Base-by-base conservation (phyloP, 2,329 filamentous ascomycete genomes). In the Davidsoniella australis region DNA sequence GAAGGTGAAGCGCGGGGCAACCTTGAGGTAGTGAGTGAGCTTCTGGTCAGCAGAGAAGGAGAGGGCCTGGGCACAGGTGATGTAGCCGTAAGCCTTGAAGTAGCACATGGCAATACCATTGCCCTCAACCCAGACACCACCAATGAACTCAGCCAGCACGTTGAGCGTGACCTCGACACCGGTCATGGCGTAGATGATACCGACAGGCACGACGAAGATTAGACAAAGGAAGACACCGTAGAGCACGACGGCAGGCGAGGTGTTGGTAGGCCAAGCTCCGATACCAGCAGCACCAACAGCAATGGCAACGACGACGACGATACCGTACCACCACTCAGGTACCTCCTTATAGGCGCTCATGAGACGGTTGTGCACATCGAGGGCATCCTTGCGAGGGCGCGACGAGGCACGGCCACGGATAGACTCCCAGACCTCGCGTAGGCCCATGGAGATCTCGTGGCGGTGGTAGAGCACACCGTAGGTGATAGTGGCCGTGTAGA, bases 1-100 rank as follows among this genome's bases (percentile, higher is more conserved):
- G 55, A 79, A 80, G 3, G 75, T 73, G 26, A 76, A 68, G 9
- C 71, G 68, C 0, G 76, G 76, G 4, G 76, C 74, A 16, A 79
- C 75, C 63, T 77, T 77, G 62, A 74, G 68, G 59, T 77, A 77
- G 54, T 71, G 68, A 7, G 68, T 68, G 12, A 71, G 66, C 58
- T 71, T 71, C 36, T 69, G 58, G 54, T 68, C 68, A 54, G 66
- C 67, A 51, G 63, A 66, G 57, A 73, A 74, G 58, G 64, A 64
- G 18, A 74, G 62, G n/a, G 70, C 68, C 53, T 73, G 69, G 0
- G 68, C 67, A 47, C 68, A 70, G 1, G 68, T 70, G 12, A 70
- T 65, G 47, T 68, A 68, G 41, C 68, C 68, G 53, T 70, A 72
- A 0, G 66, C 68, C 62, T 73, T 73, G 65, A 74, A 72, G 55